A percentile compares a stretch with the other conserved stretches of the same genome.
These are phyloP conservation scores for Lotus japonicus DNA, from an alignment of 306 rosid species.

Conservation along the genomic window DNA sequence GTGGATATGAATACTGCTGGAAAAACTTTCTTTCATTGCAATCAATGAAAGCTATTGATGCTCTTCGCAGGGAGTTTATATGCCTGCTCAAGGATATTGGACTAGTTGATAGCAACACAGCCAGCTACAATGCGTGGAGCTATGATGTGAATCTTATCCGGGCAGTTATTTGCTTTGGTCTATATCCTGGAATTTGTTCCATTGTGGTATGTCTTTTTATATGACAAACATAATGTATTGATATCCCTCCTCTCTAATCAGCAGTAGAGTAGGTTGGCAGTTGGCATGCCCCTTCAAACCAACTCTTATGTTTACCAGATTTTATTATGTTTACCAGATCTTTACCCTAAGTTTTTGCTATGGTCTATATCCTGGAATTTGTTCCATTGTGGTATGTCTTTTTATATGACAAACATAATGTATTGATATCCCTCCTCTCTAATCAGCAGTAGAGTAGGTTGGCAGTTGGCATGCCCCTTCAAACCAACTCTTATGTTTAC, in stretches of 20 bases:
- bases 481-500: neutral
- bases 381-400: conserved; percentile 77
- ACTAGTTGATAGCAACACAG: conserved; percentile 57
- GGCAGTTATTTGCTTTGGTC: conserved; percentile 83
- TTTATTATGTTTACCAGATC: neutral
- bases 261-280: neutral
- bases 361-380: conserved; percentile 91
- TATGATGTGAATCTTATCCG: conserved; percentile 64
- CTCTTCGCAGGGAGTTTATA: conserved; percentile 72
- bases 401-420: neutral
- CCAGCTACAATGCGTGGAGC: conserved; percentile 57
- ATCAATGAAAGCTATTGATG: conserved; percentile 93
- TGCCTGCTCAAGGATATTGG: conserved; percentile 71
- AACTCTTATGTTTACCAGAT: neutral
- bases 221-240: neutral
- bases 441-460: neutral
- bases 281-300: neutral
- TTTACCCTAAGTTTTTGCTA: conserved; percentile 49
- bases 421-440: neutral
- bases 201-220: conserved; percentile 55
- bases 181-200: conserved; percentile 92
- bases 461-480: neutral
- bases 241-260: neutral
- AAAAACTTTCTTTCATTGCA: conserved; percentile 78
- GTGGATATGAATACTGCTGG: conserved; percentile 93